Conservation (phyloP, 2,329 filamentous ascomycete genomes). For the Trichoderma sp. region DNA sequence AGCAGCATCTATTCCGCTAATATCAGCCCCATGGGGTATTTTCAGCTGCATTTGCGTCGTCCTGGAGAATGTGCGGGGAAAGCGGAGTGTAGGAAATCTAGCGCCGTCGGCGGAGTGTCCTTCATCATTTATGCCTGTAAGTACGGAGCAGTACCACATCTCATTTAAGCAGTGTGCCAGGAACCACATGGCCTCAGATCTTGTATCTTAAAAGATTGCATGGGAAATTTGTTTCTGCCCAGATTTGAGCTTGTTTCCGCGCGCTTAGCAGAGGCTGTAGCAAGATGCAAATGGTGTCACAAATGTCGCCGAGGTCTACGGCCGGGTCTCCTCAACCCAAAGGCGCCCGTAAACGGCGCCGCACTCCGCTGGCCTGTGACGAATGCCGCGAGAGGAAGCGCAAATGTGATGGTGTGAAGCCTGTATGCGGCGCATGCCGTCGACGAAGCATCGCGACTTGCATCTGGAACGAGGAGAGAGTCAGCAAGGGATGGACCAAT, state of each 20-base stretch:
- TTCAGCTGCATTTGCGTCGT: not conserved
- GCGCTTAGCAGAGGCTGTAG: not conserved
- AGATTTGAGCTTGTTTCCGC: not conserved
- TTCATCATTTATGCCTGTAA: not conserved
- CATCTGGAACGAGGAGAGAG: conserved; percentile 1
- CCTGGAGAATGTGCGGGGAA: not conserved
- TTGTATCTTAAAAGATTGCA: not conserved
- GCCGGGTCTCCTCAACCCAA: not conserved
- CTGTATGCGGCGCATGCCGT: conserved; percentile 2
- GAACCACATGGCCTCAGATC: not conserved
- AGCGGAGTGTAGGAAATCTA: not conserved
- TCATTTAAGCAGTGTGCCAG: not conserved
- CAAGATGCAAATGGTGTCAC: not conserved
- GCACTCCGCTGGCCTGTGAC: not conserved
- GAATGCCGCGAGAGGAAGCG: conserved; percentile 5
- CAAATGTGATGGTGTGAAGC: conserved; percentile 3
- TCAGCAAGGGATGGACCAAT: not conserved
- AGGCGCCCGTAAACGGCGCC: not conserved
- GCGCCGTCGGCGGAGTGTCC: not conserved
- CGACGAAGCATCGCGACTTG: not conserved
- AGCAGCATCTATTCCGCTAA: not conserved
- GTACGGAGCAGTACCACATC: not conserved
- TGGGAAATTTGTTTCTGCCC: not conserved
- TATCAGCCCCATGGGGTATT: not conserved
- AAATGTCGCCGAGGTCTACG: not conserved